Percentiles rank a stretch among this genome's conserved stretches.
These are phyloP conservation scores for Afroboletus lepidellus DNA, from an alignment of 1,284 basidiomycete species.

Conservation along the genomic window DNA sequence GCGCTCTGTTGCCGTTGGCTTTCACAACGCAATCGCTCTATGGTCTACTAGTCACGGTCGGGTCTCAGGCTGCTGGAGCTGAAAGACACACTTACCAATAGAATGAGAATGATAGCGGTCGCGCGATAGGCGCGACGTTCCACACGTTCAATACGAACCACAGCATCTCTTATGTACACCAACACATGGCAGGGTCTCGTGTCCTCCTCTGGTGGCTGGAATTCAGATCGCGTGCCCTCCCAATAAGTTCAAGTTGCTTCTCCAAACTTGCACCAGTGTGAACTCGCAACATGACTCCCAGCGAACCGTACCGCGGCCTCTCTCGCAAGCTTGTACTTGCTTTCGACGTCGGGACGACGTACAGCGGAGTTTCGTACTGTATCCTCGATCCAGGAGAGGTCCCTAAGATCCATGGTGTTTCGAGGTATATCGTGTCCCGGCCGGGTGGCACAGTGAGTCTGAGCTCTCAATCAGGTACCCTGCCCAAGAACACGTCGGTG, in stretches of 20 bases:
- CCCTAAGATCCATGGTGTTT: background rate
- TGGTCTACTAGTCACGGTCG: too few species aligned
- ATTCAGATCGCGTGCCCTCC: background rate
- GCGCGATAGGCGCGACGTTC: too few species aligned
- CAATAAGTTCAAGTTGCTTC: too few species aligned
- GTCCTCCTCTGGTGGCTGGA: background rate
- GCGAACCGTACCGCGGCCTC: constrained; percentile 15
- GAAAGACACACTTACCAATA: too few species aligned
- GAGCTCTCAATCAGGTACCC: constrained; percentile 35
- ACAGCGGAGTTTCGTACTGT: background rate
- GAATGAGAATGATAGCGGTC: too few species aligned
- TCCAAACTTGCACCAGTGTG: background rate
- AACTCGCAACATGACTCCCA: constrained; percentile 23
- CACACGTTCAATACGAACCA: too few species aligned
- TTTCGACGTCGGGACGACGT: too few species aligned
- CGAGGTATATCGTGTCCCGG: too few species aligned
- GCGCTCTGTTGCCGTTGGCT: too few species aligned
- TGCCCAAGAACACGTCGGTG: constrained; percentile 38
- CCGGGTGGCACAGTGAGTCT: background rate
- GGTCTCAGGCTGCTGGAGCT: too few species aligned
- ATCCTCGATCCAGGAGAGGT: background rate
- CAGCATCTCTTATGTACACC: background rate
- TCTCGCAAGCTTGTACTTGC: constrained; percentile 38
- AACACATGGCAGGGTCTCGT: background rate
- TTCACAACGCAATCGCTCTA: too few species aligned